Evolutionary conservation across 2,329 filamentous ascomycete species (phyloP).

Genomic region (Talaromyces piceae): DNA sequence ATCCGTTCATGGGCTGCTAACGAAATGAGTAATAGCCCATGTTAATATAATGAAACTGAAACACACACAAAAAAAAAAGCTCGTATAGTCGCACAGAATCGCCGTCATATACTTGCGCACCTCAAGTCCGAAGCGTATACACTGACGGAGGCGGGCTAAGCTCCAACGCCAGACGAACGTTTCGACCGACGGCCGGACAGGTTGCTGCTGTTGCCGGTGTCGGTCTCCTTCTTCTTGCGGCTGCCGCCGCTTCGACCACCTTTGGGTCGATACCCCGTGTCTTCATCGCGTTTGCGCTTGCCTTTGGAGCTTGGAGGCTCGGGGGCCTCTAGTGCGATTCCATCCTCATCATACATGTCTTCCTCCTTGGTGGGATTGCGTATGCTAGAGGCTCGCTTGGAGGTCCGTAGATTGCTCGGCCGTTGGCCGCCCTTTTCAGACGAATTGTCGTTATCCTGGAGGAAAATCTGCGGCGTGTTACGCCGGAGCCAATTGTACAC

Average conservation of each 20-base stretch:
- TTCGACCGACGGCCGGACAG: conserved; percentile 11
- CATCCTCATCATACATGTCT: conserved; percentile 38
- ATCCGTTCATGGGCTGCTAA: not conserved
- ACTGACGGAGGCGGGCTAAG: not conserved
- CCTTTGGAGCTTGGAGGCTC: conserved; percentile 26
- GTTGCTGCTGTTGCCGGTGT: conserved; percentile 26
- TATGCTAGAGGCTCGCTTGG: conserved; percentile 33
- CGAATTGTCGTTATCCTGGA: conserved; percentile 61
- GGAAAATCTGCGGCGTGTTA: conserved; percentile 74
- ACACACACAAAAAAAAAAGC: not conserved
- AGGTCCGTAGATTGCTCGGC: conserved; percentile 33
- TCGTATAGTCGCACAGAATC: not conserved
- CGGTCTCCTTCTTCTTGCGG: conserved; percentile 37
- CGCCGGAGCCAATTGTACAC: conserved; percentile 94
- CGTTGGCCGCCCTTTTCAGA: conserved; percentile 34
- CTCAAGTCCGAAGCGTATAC: not conserved
- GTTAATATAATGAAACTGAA: no score
- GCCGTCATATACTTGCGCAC: no score
- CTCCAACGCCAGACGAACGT: conserved; percentile 11
- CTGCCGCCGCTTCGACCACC: conserved; percentile 33
- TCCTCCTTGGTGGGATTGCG: conserved; percentile 25
- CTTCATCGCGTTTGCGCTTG: conserved; percentile 43
- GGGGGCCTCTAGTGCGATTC: conserved; percentile 28
- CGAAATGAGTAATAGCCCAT: no score
- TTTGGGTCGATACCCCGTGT: conserved; percentile 41